These are phyloP conservation scores for Gyromitra esculenta DNA, from an alignment of 2,329 filamentous ascomycete genomes.

Conservation along the genomic window DNA sequence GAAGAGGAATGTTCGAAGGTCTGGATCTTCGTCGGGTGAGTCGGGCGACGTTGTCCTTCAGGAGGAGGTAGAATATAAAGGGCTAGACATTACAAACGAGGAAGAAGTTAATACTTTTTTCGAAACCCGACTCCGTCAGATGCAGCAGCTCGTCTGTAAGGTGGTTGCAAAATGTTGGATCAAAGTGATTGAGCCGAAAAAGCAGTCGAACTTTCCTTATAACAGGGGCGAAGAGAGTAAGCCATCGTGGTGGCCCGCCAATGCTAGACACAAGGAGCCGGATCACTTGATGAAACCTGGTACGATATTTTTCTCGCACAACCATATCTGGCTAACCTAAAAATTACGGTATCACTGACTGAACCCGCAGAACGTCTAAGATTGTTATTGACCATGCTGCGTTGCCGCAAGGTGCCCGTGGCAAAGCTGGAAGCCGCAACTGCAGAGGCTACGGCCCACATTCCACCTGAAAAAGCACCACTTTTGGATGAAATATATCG, in stretches of 20 bases:
- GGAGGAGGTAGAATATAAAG: conserved; percentile 55
- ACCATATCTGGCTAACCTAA: neutral
- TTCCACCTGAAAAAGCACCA: conserved; percentile 52
- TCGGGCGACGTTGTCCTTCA: conserved; percentile 49
- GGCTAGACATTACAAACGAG: conserved; percentile 67
- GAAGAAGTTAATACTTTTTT: conserved; percentile 70
- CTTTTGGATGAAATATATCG: conserved; percentile 55
- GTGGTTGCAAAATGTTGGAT: conserved; percentile 79
- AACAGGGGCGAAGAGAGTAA: conserved; percentile 71
- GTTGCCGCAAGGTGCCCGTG: conserved; percentile 53
- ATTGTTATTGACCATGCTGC: conserved; percentile 54
- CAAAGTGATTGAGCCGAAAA: conserved; percentile 78
- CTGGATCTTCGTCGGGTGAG: conserved; percentile 52
- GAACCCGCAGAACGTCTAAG: conserved; percentile 49
- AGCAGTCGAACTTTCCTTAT: conserved; percentile 79
- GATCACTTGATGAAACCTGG: conserved; percentile 76
- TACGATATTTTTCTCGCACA: conserved; percentile 59
- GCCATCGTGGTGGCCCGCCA: conserved; percentile 73
- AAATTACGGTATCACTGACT: conserved; percentile 21
- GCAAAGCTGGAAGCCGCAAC: conserved; percentile 54
- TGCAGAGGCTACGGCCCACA: conserved; percentile 53
- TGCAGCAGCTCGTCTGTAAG: conserved; percentile 78
- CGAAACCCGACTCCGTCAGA: conserved; percentile 69
- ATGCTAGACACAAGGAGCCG: conserved; percentile 75
- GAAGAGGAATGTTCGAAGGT: conserved; percentile 44